Evolutionary conservation across 2,329 filamentous ascomycete genomes (phyloP).

Genomic region (Fonsecaea multimorphosa): DNA sequence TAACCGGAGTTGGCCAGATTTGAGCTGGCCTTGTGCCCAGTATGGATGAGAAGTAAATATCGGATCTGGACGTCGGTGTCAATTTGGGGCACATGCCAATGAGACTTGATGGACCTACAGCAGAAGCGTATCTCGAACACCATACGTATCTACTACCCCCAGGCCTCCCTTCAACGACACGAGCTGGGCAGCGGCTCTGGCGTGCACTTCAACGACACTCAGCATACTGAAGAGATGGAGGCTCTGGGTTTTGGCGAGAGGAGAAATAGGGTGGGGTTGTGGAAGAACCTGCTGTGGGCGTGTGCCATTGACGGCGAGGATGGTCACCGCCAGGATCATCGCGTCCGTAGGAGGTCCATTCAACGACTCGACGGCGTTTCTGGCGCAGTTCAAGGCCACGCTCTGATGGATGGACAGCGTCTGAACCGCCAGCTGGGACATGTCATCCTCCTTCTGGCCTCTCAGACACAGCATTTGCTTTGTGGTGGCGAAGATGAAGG

Average conservation of each 20-base stretch:
- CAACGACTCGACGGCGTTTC: slow-evolving; percentile 1
- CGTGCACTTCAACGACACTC: slow-evolving; percentile 15
- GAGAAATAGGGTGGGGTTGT: slow-evolving; percentile 6
- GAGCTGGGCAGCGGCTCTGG: slow-evolving; percentile 5
- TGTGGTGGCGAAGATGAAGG: slow-evolving; percentile 20
- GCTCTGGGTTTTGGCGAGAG: slow-evolving; percentile 10
- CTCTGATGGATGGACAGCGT: slow-evolving; percentile 5
- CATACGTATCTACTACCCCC: slow-evolving; percentile 8
- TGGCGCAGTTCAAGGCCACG: background rate
- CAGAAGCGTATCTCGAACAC: slow-evolving; percentile 14
- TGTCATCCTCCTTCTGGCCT: slow-evolving; percentile 14
- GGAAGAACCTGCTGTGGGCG: slow-evolving; percentile 7
- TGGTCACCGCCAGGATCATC: slow-evolving; percentile 10
- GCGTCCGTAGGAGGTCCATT: slow-evolving; percentile 3
- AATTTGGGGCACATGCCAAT: background rate
- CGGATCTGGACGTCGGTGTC: slow-evolving; percentile 1
- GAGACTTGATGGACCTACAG: background rate
- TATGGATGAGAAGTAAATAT: slow-evolving; percentile 10
- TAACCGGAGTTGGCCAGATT: slow-evolving; percentile 1
- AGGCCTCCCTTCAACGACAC: slow-evolving; percentile 13
- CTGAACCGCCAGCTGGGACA: slow-evolving; percentile 8
- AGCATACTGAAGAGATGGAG: slow-evolving; percentile 12
- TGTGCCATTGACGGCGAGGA: slow-evolving; percentile 11
- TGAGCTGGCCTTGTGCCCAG: slow-evolving; percentile 9
- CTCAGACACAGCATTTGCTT: slow-evolving; percentile 15